phyloP scores from a whole-genome alignment of 1,284 basidiomycete species.

The Sanghuangporus weigelae region DNA sequence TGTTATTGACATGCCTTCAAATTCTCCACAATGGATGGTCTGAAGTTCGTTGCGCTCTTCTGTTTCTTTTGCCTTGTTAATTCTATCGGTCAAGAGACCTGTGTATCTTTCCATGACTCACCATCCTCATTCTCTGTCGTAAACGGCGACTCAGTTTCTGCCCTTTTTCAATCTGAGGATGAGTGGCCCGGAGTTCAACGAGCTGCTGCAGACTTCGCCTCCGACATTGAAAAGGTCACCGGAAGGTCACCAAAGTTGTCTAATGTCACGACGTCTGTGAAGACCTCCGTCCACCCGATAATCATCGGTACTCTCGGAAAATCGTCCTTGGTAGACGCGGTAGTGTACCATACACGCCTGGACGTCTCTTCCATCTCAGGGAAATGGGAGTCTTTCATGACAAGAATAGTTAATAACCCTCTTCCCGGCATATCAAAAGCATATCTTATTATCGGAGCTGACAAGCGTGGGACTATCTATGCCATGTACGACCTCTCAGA shows the following conservation, averaged over 20 bases:
- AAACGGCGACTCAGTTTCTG: constrained; percentile 38
- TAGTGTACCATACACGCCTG: constrained; percentile 48
- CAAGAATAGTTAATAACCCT: constrained; percentile 48
- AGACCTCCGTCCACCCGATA: constrained; percentile 34
- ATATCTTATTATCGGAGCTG: constrained; percentile 61
- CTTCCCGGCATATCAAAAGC: constrained; percentile 53
- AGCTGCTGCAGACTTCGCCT: constrained; percentile 53
- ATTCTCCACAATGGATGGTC: not conserved
- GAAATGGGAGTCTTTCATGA: constrained; percentile 59
- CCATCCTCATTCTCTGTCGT: constrained; percentile 38
- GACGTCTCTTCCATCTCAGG: constrained; percentile 54
- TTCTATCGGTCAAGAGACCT: constrained; percentile 31
- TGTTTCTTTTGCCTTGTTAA: constrained; percentile 15
- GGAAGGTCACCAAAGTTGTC: constrained; percentile 37
- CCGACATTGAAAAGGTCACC: constrained; percentile 58
- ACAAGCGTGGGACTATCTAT: constrained; percentile 64
- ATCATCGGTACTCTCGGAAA: constrained; percentile 64
- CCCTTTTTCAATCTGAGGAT: constrained; percentile 47
- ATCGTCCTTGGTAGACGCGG: constrained; percentile 49
- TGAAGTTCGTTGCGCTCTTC: not conserved
- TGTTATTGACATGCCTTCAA: not conserved
- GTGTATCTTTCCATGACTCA: constrained; percentile 27
- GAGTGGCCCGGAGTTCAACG: constrained; percentile 65
- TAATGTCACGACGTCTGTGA: constrained; percentile 18
- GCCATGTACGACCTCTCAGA: constrained; percentile 68